Percentiles rank a stretch among this genome's conserved stretches.
These are phyloP conservation scores for Penicillium crystallinum DNA, from an alignment of 495 filamentous ascomycete genomes.

Conservation along the genomic window DNA sequence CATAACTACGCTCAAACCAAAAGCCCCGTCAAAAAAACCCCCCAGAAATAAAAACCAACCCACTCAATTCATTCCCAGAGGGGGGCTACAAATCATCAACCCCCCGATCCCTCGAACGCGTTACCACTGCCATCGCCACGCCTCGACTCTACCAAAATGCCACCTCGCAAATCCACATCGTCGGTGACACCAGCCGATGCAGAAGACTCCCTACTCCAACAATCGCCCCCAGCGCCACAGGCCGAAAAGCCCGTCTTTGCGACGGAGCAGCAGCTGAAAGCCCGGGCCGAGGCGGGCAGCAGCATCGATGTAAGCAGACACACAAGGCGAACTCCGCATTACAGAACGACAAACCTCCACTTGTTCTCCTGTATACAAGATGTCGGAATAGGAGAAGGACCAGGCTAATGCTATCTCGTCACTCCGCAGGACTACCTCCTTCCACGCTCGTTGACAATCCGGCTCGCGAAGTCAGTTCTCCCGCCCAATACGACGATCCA, in stretches of 20 bases:
- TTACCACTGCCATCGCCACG: not conserved
- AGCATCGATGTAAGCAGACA: constrained; percentile 36
- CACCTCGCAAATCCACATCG: constrained; percentile 35
- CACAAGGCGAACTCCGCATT: not conserved
- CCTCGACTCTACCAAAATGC: constrained; percentile 19
- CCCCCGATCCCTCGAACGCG: not conserved
- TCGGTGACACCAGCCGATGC: constrained; percentile 27
- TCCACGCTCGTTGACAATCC: constrained; percentile 87
- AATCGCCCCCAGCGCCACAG: constrained; percentile 14
- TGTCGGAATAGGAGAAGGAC: not conserved
- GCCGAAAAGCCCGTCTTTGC: constrained; percentile 31
- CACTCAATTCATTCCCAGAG: not conserved
- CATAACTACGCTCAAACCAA: not conserved
- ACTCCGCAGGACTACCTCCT: constrained; percentile 74
- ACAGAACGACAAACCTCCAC: not conserved
- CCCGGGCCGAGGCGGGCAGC: constrained; percentile 37
- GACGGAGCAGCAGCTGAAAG: constrained; percentile 46
- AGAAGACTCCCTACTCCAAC: constrained; percentile 15
- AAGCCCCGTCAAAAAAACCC: not conserved
- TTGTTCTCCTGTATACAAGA: not conserved
- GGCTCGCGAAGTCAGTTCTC: constrained; percentile 94
- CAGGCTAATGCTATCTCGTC: not conserved
- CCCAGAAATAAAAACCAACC: not conserved
- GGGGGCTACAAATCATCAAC: not conserved
- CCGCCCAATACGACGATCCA: constrained; percentile 92